phyloP scores from a whole-genome alignment of 331 rosid genomes.

The Malus hybrid region DNA sequence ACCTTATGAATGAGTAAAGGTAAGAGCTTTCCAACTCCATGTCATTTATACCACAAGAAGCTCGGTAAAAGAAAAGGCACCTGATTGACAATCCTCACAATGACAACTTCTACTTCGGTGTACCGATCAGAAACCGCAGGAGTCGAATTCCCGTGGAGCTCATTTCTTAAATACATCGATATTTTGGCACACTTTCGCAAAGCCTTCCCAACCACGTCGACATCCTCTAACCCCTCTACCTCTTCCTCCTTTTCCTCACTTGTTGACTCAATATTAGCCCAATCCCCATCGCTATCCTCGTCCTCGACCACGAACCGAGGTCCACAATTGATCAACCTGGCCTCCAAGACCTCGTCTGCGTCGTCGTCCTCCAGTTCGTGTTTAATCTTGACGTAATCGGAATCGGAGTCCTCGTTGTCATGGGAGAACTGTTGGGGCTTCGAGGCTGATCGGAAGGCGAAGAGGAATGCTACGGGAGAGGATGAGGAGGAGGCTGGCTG shows the following conservation, averaged over 20 bases:
- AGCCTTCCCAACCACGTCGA: conserved; percentile 78
- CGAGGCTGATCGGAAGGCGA: conserved; percentile 34
- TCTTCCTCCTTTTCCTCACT: conserved; percentile 39
- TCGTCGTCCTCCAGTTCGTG: too few relatives aligned
- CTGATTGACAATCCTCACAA: conserved; percentile 85
- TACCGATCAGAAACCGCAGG: conserved; percentile 52
- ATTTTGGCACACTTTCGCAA: conserved; percentile 76
- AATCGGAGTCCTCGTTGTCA: too few relatives aligned
- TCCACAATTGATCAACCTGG: conserved; percentile 35
- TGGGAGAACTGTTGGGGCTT: too few relatives aligned
- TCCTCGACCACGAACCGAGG: conserved; percentile 74
- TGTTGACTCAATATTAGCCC: conserved; percentile 15
- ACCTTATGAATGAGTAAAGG: not conserved
- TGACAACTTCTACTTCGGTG: conserved; percentile 73
- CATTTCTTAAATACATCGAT: conserved; percentile 71
- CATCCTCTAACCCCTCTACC: conserved; percentile 24
- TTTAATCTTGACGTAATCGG: too few relatives aligned
- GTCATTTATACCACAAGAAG: not conserved
- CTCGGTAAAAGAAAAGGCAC: conserved; percentile 18
- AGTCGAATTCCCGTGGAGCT: conserved; percentile 60
- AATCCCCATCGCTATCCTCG: conserved; percentile 38
- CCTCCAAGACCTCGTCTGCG: not conserved
- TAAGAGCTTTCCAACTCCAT: not conserved
- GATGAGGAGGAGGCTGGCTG: too few relatives aligned
- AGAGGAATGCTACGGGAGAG: not conserved